Percentiles rank a stretch among this genome's conserved stretches.
Conservation (phyloP, 768 basidiomycete genomes). For the Tricholoma furcatifolium region DNA sequence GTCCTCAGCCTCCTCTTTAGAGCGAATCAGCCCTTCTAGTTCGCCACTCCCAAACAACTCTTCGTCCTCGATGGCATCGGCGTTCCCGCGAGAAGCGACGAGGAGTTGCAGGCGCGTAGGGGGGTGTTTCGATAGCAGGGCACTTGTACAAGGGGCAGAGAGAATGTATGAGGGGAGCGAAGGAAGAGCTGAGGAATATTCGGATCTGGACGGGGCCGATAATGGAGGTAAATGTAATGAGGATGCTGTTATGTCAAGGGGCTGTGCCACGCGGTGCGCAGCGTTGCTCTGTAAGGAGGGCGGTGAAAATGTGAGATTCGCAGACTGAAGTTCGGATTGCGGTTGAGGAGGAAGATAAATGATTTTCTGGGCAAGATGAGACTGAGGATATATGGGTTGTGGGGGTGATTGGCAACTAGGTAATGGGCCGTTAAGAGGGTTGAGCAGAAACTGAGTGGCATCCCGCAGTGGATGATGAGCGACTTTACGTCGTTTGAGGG, state of each 20-base stretch:
- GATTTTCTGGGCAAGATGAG: not conserved
- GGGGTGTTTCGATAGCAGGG: slow-evolving; percentile 22
- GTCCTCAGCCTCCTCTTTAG: slow-evolving; percentile 50
- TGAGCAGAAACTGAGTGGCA: slow-evolving; percentile 55
- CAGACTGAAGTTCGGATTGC: not conserved
- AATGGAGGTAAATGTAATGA: not conserved
- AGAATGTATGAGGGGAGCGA: slow-evolving; percentile 46
- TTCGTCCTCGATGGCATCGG: slow-evolving; percentile 56
- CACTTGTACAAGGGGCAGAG: slow-evolving; percentile 33
- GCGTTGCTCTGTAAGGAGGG: slow-evolving; percentile 5
- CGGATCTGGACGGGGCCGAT: not conserved
- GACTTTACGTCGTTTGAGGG: slow-evolving; percentile 15
- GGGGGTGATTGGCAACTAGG: slow-evolving; percentile 13
- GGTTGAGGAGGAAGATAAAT: not conserved
- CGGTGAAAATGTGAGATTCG: not conserved
- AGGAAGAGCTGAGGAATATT: not conserved
- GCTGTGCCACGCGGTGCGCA: not conserved
- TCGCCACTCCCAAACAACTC: slow-evolving; percentile 74
- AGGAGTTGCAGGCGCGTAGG: slow-evolving; percentile 73
- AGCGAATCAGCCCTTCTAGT: slow-evolving; percentile 58
- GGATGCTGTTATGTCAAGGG: not conserved
- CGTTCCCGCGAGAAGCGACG: slow-evolving; percentile 50
- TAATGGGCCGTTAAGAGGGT: slow-evolving; percentile 46
- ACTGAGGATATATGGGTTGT: not conserved
- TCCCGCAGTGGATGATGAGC: slow-evolving; percentile 32